phyloP scores from a whole-genome alignment of 225 moss, liverwort and hornwort genomes.

The Bryum argenteum region DNA sequence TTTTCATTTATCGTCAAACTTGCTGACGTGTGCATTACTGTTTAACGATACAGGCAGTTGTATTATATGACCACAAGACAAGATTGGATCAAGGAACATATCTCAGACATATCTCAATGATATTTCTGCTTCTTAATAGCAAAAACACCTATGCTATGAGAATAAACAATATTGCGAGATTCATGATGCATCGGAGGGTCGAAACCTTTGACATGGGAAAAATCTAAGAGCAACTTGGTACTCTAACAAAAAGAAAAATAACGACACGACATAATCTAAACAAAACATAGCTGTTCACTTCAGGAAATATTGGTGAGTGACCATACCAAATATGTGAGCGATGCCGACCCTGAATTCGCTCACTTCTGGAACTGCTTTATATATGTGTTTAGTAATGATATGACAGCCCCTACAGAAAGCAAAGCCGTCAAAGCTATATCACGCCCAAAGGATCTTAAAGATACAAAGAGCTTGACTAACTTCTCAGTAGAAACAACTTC shows the following conservation, averaged over 20 bases:
- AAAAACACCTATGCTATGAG: too few relatives aligned
- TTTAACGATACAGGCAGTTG: constrained; percentile 19
- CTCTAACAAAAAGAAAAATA: neutral
- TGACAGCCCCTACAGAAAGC: constrained; percentile 82
- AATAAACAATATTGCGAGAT: neutral
- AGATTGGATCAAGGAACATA: too few relatives aligned
- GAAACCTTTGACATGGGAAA: neutral
- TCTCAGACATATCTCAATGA: too few relatives aligned
- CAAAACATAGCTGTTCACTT: neutral
- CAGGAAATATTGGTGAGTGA: neutral
- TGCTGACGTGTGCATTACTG: constrained; percentile 98
- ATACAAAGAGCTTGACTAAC: neutral
- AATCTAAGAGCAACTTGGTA: too few relatives aligned
- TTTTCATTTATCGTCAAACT: constrained; percentile 99
- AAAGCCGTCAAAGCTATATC: constrained; percentile 7
- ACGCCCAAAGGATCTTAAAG: neutral
- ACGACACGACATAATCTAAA: neutral
- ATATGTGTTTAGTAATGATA: constrained; percentile 83
- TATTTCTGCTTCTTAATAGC: too few relatives aligned
- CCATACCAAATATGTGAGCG: constrained; percentile 86
- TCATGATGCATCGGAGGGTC: constrained; percentile 4
- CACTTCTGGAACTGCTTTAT: constrained; percentile 82
- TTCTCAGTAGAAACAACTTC: constrained; percentile 19
- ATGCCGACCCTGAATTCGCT: constrained; percentile 84
- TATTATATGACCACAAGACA: too few relatives aligned